Base-by-base conservation (phyloP, 352 stramenopile genomes). In the Nothophytophthora sp. region DNA sequence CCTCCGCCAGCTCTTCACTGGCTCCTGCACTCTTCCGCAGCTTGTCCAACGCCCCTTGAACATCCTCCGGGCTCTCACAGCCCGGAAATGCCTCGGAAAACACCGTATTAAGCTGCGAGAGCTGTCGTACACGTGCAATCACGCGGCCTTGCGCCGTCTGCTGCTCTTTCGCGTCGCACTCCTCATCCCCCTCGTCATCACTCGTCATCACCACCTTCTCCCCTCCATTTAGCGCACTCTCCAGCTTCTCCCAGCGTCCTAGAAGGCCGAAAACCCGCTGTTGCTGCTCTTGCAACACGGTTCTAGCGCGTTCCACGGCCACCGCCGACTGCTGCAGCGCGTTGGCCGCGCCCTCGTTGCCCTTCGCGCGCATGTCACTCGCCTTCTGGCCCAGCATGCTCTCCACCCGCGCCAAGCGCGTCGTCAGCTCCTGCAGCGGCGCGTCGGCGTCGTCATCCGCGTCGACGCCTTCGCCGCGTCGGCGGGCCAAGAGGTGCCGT, bases 361-460 rank as follows among this genome's bases (percentile, higher is more conserved):
- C 73, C 48, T 90, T 92, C 13, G 39, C 32, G 49, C 67, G 69
- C 78, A 92, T 89, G 49, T 92, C 81, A n/a, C 85, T 73, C 55
- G 78, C 74, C 61, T 92, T 92, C 50, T 88, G 88, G 23, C 39
- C 54, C 40, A 92, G 53, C 69, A 89, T 81, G 27, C 50, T 47
- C 46, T 81, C 71, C 19, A 92, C 81, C 27, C 54, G 45, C 19
- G 46, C 24, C 9, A 91, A 60, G 2, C 63, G 63, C 33, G 42
- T 18, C 12, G 64, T 39, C 4, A 88, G 46, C 47, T 85, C 70
- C 34, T 78, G 59, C 23, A 62, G 53, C 32, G 37, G 50, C 19
- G 34, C 51, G 19, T 70, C 63, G 5, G 36, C 47, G 19, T 61
- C 60, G 41, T 65, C 39, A 16, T 60, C 39, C 18, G 53, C 33